Conservation (phyloP, 176 grass and related monocot genomes). For the Oryza longistaminata region DNA sequence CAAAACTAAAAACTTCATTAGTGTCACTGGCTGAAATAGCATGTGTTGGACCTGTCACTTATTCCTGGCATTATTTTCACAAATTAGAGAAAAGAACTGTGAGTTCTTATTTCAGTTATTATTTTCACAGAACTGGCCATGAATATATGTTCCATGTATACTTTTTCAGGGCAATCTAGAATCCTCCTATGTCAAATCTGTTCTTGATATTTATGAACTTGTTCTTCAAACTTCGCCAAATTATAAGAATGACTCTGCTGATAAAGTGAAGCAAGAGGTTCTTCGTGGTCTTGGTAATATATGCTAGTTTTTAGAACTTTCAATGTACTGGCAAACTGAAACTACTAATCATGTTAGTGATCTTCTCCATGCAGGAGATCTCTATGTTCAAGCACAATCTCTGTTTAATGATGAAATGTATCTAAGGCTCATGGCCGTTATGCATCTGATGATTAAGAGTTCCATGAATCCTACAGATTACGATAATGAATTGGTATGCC, state of each 20-base stretch:
- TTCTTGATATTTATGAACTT: slow-evolving; percentile 95
- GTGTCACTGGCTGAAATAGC: too few species aligned
- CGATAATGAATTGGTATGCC: slow-evolving; percentile 86
- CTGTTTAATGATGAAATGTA: slow-evolving; percentile 93
- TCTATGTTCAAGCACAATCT: slow-evolving; percentile 82
- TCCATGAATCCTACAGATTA: slow-evolving; percentile 67
- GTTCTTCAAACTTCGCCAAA: slow-evolving; percentile 91
- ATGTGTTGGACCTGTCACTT: slow-evolving; percentile 15
- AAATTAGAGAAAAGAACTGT: not conserved
- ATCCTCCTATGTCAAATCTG: slow-evolving; percentile 75
- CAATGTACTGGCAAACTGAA: slow-evolving; percentile 12
- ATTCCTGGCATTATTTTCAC: slow-evolving; percentile 2
- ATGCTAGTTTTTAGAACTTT: slow-evolving; percentile 20
- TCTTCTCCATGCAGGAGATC: slow-evolving; percentile 67
- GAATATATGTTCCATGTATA: slow-evolving; percentile 35
- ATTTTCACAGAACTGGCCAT: not conserved
- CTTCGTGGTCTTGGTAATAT: slow-evolving; percentile 90
- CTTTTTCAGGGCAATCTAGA: slow-evolving; percentile 84
- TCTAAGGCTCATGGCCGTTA: slow-evolving; percentile 73
- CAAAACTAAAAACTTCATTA: too few species aligned
- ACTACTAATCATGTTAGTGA: slow-evolving; percentile 34
- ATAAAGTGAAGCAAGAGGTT: slow-evolving; percentile 98
- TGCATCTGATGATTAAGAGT: slow-evolving; percentile 82
- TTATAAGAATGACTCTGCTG: slow-evolving; percentile 76
- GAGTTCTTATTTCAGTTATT: slow-evolving; percentile 15